These are phyloP conservation scores for Aspergillus arachidicola DNA, from an alignment of 2,329 filamentous ascomycete species.

Conservation along the genomic window DNA sequence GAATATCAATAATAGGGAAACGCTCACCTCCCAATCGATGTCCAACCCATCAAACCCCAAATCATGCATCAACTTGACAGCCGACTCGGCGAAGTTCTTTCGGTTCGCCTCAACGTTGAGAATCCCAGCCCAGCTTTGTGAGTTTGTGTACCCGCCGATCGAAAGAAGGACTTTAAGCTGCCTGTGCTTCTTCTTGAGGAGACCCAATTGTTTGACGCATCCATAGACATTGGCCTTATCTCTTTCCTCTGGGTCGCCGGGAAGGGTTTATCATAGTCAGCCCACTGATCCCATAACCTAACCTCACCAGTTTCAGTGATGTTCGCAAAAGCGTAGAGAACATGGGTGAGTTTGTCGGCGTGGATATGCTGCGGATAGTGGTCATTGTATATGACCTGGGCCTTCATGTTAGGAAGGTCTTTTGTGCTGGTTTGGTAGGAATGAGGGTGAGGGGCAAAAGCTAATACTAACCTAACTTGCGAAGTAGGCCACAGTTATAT, in stretches of 20 bases:
- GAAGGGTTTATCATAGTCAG: slow-evolving; percentile 72
- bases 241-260: slow-evolving; percentile 67
- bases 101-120: slow-evolving; percentile 62
- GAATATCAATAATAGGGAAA: not conserved
- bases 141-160: slow-evolving; percentile 81
- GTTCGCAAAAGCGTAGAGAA: slow-evolving; percentile 92
- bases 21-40: slow-evolving; percentile 44
- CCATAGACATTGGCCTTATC: slow-evolving; percentile 74
- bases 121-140: slow-evolving; percentile 72
- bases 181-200: slow-evolving; percentile 75
- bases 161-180: slow-evolving; percentile 79
- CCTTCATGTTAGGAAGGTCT: slow-evolving; percentile 1
- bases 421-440: not conserved
- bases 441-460: not conserved
- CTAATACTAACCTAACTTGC: slow-evolving; percentile 46
- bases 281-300: slow-evolving; percentile 69
- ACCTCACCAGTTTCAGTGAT: slow-evolving; percentile 81
- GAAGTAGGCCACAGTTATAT: slow-evolving; percentile 47
- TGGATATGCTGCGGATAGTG: slow-evolving; percentile 85
- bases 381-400: slow-evolving; percentile 78
- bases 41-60: slow-evolving; percentile 65
- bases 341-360: slow-evolving; percentile 68
- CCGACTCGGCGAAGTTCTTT: slow-evolving; percentile 65
- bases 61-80: slow-evolving; percentile 74
- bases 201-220: slow-evolving; percentile 73